Conservation (phyloP, 2,329 filamentous ascomycete genomes). For the Nigrospora oryzae region DNA sequence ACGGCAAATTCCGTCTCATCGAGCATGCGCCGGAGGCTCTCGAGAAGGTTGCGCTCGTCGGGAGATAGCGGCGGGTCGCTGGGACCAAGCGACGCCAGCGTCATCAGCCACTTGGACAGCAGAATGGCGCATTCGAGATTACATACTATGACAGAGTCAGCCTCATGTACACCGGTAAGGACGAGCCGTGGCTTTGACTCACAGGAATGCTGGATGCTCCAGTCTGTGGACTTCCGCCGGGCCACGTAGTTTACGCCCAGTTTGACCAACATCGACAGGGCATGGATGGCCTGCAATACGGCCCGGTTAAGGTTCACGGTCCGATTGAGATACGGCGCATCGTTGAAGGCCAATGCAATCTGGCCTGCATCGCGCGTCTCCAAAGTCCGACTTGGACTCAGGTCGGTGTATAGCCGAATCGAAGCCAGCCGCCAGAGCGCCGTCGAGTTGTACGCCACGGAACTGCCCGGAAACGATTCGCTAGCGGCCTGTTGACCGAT, state of each 20-base stretch:
- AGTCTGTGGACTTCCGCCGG: constrained; percentile 50
- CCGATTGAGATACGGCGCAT: constrained; percentile 49
- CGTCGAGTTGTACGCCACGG: constrained; percentile 59
- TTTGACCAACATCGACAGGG: constrained; percentile 58
- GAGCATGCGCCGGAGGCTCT: constrained; percentile 48
- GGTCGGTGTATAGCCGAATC: constrained; percentile 58
- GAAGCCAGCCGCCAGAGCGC: constrained; percentile 52
- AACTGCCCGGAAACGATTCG: constrained; percentile 46
- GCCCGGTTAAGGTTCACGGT: constrained; percentile 53
- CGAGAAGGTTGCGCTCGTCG: constrained; percentile 46
- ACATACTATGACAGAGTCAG: constrained; percentile 33
- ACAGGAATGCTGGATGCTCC: constrained; percentile 56
- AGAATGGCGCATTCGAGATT: constrained; percentile 55
- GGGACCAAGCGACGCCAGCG: constrained; percentile 41
- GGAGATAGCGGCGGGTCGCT: constrained; percentile 38
- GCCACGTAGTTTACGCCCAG: constrained; percentile 55
- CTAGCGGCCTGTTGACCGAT: constrained; percentile 34
- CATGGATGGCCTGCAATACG: constrained; percentile 60
- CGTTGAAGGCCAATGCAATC: constrained; percentile 52
- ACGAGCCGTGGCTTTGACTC: constrained; percentile 19
- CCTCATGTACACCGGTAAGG: constrained; percentile 1
- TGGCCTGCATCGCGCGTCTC: constrained; percentile 55
- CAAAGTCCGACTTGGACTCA: constrained; percentile 52
- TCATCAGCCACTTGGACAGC: constrained; percentile 52
- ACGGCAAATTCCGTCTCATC: constrained; percentile 56